These are phyloP conservation scores for Rhizoclosmatium globosum DNA, from an alignment of 192 early-diverging fungal species.

Conservation along the genomic window DNA sequence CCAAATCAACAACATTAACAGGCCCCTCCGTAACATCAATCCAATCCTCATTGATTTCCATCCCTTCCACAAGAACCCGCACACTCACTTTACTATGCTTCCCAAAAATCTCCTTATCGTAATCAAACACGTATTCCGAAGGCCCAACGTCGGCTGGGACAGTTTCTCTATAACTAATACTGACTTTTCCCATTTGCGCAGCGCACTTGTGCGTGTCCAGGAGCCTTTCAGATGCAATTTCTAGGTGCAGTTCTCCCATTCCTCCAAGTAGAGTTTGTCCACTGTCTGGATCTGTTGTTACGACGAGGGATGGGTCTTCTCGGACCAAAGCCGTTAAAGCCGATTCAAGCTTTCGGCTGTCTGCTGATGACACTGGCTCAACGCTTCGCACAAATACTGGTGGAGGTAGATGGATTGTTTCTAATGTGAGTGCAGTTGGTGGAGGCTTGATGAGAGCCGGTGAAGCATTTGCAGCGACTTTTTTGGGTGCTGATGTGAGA, in stretches of 20 bases:
- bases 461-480: slow-evolving; percentile 35
- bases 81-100: slow-evolving; percentile 68
- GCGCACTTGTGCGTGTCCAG: slow-evolving; percentile 79
- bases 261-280: slow-evolving; percentile 89
- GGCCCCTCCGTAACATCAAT: slow-evolving; percentile 7
- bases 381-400: slow-evolving; percentile 81
- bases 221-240: slow-evolving; percentile 87
- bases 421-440: slow-evolving; percentile 53
- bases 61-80: slow-evolving; percentile 60
- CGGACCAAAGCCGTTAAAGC: slow-evolving; percentile 77
- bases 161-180: slow-evolving; percentile 89
- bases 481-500: slow-evolving; percentile 48
- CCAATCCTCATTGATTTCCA: slow-evolving; percentile 49
- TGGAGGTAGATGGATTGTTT: slow-evolving; percentile 82
- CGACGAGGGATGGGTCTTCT: slow-evolving; percentile 89
- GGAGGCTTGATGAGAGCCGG: slow-evolving; percentile 24
- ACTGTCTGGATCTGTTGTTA: slow-evolving; percentile 79
- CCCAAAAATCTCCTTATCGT: slow-evolving; percentile 78
- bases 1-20: slow-evolving; percentile 16
- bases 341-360: slow-evolving; percentile 75
- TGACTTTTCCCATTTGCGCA: slow-evolving; percentile 83
- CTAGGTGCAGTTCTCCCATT: slow-evolving; percentile 95
- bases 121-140: slow-evolving; percentile 50
- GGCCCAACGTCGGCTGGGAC: slow-evolving; percentile 36
- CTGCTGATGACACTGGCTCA: slow-evolving; percentile 67